Percentiles rank a stretch among this genome's conserved stretches.
Evolutionary conservation across 768 basidiomycete genomes (phyloP).

Genomic region (Leccinum arenicola): DNA sequence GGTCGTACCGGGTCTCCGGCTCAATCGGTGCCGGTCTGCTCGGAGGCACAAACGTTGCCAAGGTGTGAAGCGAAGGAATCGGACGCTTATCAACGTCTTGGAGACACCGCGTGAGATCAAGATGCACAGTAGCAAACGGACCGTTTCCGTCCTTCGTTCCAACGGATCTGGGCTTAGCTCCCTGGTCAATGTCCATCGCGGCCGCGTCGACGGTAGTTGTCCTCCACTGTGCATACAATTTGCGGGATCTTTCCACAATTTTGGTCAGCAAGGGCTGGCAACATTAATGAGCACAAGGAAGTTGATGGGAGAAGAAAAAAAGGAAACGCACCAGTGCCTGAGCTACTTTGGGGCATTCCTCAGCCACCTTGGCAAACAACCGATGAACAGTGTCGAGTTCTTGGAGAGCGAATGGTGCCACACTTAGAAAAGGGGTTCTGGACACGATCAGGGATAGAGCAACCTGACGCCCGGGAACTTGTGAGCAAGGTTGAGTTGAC

Average conservation of each 20-base stretch:
- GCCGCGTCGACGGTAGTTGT: constrained; percentile 18
- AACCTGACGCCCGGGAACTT: constrained; percentile 37
- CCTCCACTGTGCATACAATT: constrained; percentile 42
- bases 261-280: constrained; percentile 55
- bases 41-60: constrained; percentile 26
- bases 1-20: constrained; percentile 19
- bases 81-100: constrained; percentile 22
- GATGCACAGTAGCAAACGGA: constrained; percentile 25
- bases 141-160: neutral
- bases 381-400: constrained; percentile 57
- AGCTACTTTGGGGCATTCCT: constrained; percentile 56
- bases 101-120: constrained; percentile 24
- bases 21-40: constrained; percentile 15
- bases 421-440: constrained; percentile 55
- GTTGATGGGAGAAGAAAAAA: neutral
- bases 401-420: constrained; percentile 57
- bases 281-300: constrained; percentile 8
- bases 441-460: constrained; percentile 64
- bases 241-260: constrained; percentile 49
- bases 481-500: neutral
- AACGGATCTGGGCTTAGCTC: neutral
- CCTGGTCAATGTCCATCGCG: constrained; percentile 29
- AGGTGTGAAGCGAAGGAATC: constrained; percentile 17
- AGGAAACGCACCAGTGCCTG: constrained; percentile 51
- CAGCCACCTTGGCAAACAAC: constrained; percentile 55